A percentile compares a stretch with the other conserved stretches of the same genome.
Conservation (phyloP, 2,329 filamentous ascomycete genomes). For the Colletotrichum cuscutae region DNA sequence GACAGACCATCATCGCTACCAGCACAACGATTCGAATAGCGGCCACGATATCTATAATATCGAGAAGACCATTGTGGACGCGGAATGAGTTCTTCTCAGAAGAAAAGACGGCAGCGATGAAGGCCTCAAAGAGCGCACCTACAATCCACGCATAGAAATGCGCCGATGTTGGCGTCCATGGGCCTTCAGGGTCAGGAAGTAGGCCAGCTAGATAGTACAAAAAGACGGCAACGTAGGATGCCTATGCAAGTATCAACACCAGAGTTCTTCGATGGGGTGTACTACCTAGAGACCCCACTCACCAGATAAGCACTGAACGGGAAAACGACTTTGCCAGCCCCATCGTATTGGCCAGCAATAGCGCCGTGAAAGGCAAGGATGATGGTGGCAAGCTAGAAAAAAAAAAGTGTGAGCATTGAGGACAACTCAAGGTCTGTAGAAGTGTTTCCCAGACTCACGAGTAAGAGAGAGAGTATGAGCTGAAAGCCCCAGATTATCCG, state of each 20-base stretch:
- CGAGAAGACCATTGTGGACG: slow-evolving; percentile 42
- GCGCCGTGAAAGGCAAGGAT: slow-evolving; percentile 45
- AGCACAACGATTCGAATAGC: slow-evolving; percentile 46
- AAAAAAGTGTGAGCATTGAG: neutral
- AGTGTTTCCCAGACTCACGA: slow-evolving; percentile 31
- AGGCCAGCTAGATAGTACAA: slow-evolving; percentile 54
- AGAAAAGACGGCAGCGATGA: slow-evolving; percentile 48
- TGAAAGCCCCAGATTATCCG: slow-evolving; percentile 50
- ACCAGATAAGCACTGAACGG: slow-evolving; percentile 54
- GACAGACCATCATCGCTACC: slow-evolving; percentile 46
- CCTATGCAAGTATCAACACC: slow-evolving; percentile 36
- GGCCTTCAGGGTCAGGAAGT: slow-evolving; percentile 55
- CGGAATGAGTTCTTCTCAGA: slow-evolving; percentile 43
- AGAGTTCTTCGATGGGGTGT: too few species aligned
- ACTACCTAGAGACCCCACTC: slow-evolving; percentile 2
- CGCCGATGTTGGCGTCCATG: slow-evolving; percentile 51
- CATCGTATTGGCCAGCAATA: slow-evolving; percentile 41
- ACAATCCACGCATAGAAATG: slow-evolving; percentile 51
- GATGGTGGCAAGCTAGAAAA: slow-evolving; percentile 44
- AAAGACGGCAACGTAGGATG: slow-evolving; percentile 52
- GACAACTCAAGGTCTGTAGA: neutral
- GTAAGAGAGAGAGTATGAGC: slow-evolving; percentile 43
- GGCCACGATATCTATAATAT: slow-evolving; percentile 44
- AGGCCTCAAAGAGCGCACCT: slow-evolving; percentile 46
- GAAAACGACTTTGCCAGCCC: slow-evolving; percentile 43